phyloP scores from a whole-genome alignment of 441 rosid species.

The Manihot esculenta region DNA sequence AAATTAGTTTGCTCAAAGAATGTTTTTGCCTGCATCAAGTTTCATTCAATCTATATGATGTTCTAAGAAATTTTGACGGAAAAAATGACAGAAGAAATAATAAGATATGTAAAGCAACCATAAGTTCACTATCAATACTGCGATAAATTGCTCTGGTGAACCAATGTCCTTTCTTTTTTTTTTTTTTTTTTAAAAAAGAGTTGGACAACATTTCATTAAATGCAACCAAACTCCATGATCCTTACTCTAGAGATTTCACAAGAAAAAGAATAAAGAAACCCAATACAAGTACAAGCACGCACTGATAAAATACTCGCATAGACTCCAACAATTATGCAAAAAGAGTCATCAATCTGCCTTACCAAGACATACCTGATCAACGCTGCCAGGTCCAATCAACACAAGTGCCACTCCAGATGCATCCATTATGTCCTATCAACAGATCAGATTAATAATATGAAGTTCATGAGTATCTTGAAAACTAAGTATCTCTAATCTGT shows the following conservation, averaged over 20 bases:
- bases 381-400: slow-evolving; percentile 83
- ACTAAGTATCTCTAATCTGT: no score
- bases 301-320: background rate
- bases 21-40: slow-evolving; percentile 67
- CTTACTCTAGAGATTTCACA: background rate
- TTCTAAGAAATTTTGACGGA: background rate
- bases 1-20: slow-evolving; percentile 84
- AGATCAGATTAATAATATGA: slow-evolving; percentile 2
- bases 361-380: slow-evolving; percentile 61
- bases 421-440: slow-evolving; percentile 72
- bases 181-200: no score
- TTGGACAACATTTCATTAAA: background rate
- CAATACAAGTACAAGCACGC: background rate
- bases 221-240: background rate
- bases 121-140: background rate
- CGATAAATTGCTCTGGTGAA: background rate
- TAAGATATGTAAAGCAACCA: background rate
- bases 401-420: slow-evolving; percentile 76
- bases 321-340: background rate
- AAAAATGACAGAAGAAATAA: slow-evolving; percentile 5
- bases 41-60: background rate
- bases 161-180: background rate
- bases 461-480: no score
- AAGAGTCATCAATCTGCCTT: background rate
- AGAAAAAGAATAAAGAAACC: background rate